Conservation (phyloP, 2,329 filamentous ascomycete genomes). For the Nemania sp. region DNA sequence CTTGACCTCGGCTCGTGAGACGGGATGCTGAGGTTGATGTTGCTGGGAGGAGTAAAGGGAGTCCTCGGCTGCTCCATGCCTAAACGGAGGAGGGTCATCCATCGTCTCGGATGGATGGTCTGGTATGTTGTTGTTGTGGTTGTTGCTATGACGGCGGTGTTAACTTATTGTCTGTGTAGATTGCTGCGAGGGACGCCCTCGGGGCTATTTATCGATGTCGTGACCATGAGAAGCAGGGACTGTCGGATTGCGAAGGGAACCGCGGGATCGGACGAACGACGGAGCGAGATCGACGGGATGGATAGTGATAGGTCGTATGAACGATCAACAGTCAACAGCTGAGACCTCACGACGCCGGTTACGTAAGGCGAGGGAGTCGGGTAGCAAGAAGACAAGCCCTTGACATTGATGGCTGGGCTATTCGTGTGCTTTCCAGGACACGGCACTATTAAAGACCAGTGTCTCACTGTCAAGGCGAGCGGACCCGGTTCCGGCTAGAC, state of each 20-base stretch:
- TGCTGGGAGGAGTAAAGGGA: neutral
- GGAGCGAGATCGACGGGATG: conserved; percentile 11
- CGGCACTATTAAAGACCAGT: neutral
- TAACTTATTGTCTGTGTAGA: neutral
- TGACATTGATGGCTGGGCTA: neutral
- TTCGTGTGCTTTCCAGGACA: neutral
- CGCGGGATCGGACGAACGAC: conserved; percentile 6
- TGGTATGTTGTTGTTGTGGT: neutral
- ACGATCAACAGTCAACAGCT: too few species aligned
- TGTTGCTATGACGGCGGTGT: too few species aligned
- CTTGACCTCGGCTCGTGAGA: conserved; percentile 24
- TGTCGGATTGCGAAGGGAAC: conserved; percentile 15
- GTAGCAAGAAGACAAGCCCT: neutral
- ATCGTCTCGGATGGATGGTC: neutral
- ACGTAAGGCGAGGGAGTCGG: neutral
- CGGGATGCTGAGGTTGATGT: too few species aligned
- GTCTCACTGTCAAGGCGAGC: conserved; percentile 14
- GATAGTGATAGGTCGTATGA: neutral
- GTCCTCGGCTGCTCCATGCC: conserved; percentile 11
- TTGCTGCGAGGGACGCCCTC: conserved; percentile 33
- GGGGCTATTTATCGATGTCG: conserved; percentile 31
- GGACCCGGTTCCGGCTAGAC: conserved; percentile 18
- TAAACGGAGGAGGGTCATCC: conserved; percentile 4
- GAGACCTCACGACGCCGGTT: neutral
- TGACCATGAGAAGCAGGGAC: conserved; percentile 34